Base-by-base conservation (phyloP, 2,329 filamentous ascomycete species). In the Bipolaris zeicola region DNA sequence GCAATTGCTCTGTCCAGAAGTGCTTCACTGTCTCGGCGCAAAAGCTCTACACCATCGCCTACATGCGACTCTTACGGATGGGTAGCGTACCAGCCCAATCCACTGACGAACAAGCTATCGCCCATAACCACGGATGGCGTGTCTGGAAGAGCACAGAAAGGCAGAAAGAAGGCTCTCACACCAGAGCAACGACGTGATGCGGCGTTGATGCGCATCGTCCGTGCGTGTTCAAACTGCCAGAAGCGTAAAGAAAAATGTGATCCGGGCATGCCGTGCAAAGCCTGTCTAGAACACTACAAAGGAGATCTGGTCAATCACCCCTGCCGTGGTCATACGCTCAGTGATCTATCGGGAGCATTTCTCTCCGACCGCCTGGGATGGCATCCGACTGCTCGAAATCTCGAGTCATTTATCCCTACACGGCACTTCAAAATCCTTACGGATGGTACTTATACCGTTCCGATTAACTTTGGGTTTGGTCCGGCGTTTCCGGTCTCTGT, bases 261-360 rank as follows among this genome's bases (percentile, higher is more conserved):
- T 46, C 65, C 70, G n/a, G 76, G 76, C 0, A 74, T 70, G 34
- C 76, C 76, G 10, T 78, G 76, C 65, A 71, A 67, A 36, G 66
- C 74, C 1, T 78, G 76, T 44, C 59, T 77, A 22, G 70, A 75
- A 20, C 69, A 77, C 51, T 78, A 69, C 65, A 76, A 74, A 52
- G 64, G 67, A 20, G 70, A 77, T 39, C 60, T 77, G 26, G 53
- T 76, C 41, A 69, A 73, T 5, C 61, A 69, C 33, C 76, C 75
- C 7, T 77, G 76, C 52, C 71, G 76, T 24, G 69, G 76, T 18
- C 67, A 65, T 24, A 49, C 69, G 4, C 61, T 76, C 1, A 64
- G 64, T 1, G 64, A 75, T 37, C 58, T 76, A 5, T 64, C 69
- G 0, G 53, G 52, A 8, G 57, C 64, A 3, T 75, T 76, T 31